Evolutionary conservation across 139 green algal genomes (phyloP).

Genomic region (Closterium sp.): DNA sequence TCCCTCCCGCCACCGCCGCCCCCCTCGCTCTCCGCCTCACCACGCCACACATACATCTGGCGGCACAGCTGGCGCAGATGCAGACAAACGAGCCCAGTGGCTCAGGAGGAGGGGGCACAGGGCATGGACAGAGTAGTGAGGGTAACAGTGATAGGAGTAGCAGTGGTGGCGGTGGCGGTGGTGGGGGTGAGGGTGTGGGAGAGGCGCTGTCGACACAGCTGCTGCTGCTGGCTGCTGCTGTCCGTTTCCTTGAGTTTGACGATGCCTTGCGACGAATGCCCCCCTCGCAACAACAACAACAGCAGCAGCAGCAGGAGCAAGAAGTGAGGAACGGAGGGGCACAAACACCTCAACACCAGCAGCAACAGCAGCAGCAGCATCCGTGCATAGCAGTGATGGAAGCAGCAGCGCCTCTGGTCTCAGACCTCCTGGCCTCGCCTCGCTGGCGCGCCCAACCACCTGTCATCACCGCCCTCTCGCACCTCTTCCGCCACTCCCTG

Average conservation of each 20-base stretch:
- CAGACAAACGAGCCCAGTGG: background rate
- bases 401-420: slow-evolving; percentile 54
- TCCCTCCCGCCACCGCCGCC: slow-evolving; percentile 37
- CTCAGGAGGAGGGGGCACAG: too few relatives aligned
- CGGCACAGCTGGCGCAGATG: slow-evolving; percentile 1
- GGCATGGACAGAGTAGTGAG: background rate
- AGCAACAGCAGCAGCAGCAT: background rate
- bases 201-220: slow-evolving; percentile 55
- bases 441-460: slow-evolving; percentile 7
- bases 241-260: slow-evolving; percentile 47
- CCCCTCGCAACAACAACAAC: background rate
- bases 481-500: slow-evolving; percentile 52
- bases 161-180: background rate
- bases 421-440: slow-evolving; percentile 32
- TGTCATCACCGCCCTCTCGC: slow-evolving; percentile 57
- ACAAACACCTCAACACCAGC: background rate
- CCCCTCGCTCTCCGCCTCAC: slow-evolving; percentile 31
- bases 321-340: too few relatives aligned
- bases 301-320: background rate
- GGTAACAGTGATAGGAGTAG: background rate
- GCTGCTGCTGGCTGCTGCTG: slow-evolving; percentile 55
- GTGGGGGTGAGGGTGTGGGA: background rate
- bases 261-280: background rate
- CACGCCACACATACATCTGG: background rate
- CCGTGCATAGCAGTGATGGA: slow-evolving; percentile 53